Percentiles rank a stretch among this genome's conserved stretches.
Conservation (phyloP, 2,329 filamentous ascomycete species). For the Pyrenochaeta sp. region DNA sequence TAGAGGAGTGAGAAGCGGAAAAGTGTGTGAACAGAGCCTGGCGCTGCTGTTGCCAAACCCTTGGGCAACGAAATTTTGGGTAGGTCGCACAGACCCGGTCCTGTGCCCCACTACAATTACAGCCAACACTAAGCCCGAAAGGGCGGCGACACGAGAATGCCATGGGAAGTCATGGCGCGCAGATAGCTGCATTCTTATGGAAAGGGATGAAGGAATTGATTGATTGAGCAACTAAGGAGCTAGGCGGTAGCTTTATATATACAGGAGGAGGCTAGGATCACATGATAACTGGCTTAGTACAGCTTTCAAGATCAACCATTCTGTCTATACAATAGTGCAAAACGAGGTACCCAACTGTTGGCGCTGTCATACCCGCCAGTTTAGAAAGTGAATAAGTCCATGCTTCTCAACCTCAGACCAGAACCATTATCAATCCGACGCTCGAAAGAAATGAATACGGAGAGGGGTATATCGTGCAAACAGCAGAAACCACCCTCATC, state of each 20-base stretch:
- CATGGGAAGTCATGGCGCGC: neutral
- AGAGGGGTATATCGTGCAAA: slow-evolving; percentile 48
- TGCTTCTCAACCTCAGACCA: neutral
- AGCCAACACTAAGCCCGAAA: slow-evolving; percentile 13
- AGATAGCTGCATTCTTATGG: neutral
- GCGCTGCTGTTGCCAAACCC: slow-evolving; percentile 22
- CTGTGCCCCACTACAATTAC: slow-evolving; percentile 20
- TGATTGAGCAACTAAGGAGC: neutral
- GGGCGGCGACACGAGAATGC: slow-evolving; percentile 7
- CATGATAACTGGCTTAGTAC: too few relatives aligned
- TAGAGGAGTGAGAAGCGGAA: slow-evolving; percentile 6
- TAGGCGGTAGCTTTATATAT: too few relatives aligned
- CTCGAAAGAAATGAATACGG: slow-evolving; percentile 12
- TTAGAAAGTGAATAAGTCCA: slow-evolving; percentile 1
- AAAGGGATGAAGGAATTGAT: too few relatives aligned
- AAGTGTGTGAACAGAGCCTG: slow-evolving; percentile 15
- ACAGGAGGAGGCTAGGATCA: too few relatives aligned
- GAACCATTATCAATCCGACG: slow-evolving; percentile 16
- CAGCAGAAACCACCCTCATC: slow-evolving; percentile 37
- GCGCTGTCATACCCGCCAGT: neutral
- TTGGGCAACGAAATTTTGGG: slow-evolving; percentile 39
- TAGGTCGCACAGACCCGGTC: slow-evolving; percentile 26
- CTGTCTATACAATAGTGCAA: neutral
- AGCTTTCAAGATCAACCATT: neutral
- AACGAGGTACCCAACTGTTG: neutral